These are phyloP conservation scores for Paralagenidium karlingii DNA, from an alignment of 352 stramenopile species.

Conservation along the genomic window DNA sequence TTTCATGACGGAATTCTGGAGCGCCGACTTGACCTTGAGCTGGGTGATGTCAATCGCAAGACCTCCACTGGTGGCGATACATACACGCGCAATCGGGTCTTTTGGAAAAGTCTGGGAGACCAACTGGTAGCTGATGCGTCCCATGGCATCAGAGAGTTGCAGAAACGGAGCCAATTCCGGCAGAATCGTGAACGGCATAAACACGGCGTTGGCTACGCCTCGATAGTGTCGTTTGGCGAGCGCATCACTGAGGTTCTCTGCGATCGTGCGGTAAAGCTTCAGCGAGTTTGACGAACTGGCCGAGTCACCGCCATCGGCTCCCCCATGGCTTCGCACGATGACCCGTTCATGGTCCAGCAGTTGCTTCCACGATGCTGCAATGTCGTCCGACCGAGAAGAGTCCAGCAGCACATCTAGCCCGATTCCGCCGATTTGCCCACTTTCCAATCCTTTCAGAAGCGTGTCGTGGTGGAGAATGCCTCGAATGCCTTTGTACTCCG, in stretches of 20 bases:
- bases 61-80: constrained; percentile 43
- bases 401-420: constrained; percentile 60
- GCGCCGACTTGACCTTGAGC: constrained; percentile 47
- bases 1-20: constrained; percentile 66
- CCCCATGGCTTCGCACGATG: constrained; percentile 68
- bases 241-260: constrained; percentile 67
- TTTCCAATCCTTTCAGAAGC: constrained; percentile 52
- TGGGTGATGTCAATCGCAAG: constrained; percentile 66
- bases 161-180: constrained; percentile 79
- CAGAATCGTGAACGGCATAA: constrained; percentile 63
- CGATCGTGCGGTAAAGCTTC: constrained; percentile 62
- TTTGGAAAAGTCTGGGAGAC: constrained; percentile 41
- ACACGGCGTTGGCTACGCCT: constrained; percentile 72
- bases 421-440: constrained; percentile 72
- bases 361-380: constrained; percentile 27
- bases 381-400: neutral
- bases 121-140: constrained; percentile 56
- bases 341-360: constrained; percentile 83
- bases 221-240: constrained; percentile 55
- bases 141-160: constrained; percentile 49
- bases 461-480: constrained; percentile 76
- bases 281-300: constrained; percentile 73
- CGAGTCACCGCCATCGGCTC: constrained; percentile 71
- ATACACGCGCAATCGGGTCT: constrained; percentile 50
- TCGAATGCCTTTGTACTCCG: constrained; percentile 47